These are phyloP conservation scores for Pleoardoris graminearum DNA, from an alignment of 2,329 filamentous ascomycete species.

Conservation along the genomic window DNA sequence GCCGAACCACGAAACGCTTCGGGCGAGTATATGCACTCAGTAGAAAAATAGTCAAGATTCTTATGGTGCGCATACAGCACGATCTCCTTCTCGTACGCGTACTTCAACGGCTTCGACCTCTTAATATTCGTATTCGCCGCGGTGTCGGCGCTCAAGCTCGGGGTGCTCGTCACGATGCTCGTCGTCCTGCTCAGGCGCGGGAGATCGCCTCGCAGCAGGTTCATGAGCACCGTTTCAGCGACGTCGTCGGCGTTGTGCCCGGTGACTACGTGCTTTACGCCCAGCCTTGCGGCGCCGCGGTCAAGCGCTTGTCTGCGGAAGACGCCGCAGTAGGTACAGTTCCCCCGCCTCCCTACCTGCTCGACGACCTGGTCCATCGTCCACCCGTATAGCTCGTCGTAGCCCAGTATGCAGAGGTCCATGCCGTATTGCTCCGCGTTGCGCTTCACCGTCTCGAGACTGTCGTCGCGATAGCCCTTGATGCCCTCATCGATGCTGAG, in stretches of 20 bases:
- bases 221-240: slow-evolving; percentile 97
- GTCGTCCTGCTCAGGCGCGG: slow-evolving; percentile 86
- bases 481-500: slow-evolving; percentile 97
- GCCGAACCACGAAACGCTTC: slow-evolving; percentile 95
- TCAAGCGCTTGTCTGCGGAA: slow-evolving; percentile 94
- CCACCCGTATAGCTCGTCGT: slow-evolving; percentile 94
- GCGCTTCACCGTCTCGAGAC: slow-evolving; percentile 91
- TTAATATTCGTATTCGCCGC: slow-evolving; percentile 77
- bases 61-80: slow-evolving; percentile 97
- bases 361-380: slow-evolving; percentile 99
- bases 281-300: slow-evolving; percentile 82
- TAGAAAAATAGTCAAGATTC: slow-evolving; percentile 96
- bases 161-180: slow-evolving; percentile 73
- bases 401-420: slow-evolving; percentile 88
- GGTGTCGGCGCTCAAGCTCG: slow-evolving; percentile 57
- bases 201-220: slow-evolving; percentile 85
- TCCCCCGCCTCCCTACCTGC: slow-evolving; percentile 95
- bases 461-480: slow-evolving; percentile 94
- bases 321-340: slow-evolving; percentile 98
- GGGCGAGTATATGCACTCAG: slow-evolving; percentile 97
- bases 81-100: slow-evolving; percentile 98
- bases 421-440: slow-evolving; percentile 91
- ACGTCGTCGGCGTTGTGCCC: slow-evolving; percentile 98
- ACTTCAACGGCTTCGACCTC: slow-evolving; percentile 94
- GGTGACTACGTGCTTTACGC: slow-evolving; percentile 91